Conservation (phyloP, 768 basidiomycete genomes). For the Lanmaoa pseudosensibilis region DNA sequence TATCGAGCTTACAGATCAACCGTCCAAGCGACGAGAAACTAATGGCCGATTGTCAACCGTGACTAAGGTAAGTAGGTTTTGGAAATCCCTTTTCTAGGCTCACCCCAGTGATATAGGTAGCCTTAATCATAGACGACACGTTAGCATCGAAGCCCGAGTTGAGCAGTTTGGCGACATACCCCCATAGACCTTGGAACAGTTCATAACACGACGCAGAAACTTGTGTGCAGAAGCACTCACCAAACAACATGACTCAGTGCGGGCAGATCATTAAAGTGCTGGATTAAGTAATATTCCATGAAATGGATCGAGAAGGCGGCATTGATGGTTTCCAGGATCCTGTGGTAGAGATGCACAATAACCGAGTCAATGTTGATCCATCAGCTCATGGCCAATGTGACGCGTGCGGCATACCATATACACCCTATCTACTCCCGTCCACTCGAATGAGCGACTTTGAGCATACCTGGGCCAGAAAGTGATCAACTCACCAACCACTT, state of each 20-base stretch:
- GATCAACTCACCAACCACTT: slow-evolving; percentile 17
- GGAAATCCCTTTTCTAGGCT: neutral
- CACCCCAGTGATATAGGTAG: slow-evolving; percentile 9
- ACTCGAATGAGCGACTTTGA: neutral
- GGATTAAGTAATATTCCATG: too few species aligned
- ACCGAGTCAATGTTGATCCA: neutral
- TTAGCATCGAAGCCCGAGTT: neutral
- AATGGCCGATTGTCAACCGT: neutral
- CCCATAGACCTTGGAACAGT: neutral
- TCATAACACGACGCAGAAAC: neutral
- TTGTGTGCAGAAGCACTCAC: neutral
- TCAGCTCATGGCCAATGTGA: too few species aligned
- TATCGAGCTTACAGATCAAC: slow-evolving; percentile 3
- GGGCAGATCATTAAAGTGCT: slow-evolving; percentile 5
- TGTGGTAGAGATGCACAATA: neutral
- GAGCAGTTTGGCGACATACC: neutral
- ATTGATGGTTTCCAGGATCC: slow-evolving; percentile 16
- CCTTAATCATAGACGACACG: neutral
- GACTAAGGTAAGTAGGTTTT: neutral
- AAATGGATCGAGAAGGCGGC: slow-evolving; percentile 13
- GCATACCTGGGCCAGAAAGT: neutral
- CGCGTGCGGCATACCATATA: neutral
- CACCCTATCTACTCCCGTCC: slow-evolving; percentile 4
- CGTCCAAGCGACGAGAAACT: slow-evolving; percentile 1
- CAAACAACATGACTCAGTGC: slow-evolving; percentile 7